phyloP scores from a whole-genome alignment of 2,329 filamentous ascomycete species.

The Penicillium sp. region DNA sequence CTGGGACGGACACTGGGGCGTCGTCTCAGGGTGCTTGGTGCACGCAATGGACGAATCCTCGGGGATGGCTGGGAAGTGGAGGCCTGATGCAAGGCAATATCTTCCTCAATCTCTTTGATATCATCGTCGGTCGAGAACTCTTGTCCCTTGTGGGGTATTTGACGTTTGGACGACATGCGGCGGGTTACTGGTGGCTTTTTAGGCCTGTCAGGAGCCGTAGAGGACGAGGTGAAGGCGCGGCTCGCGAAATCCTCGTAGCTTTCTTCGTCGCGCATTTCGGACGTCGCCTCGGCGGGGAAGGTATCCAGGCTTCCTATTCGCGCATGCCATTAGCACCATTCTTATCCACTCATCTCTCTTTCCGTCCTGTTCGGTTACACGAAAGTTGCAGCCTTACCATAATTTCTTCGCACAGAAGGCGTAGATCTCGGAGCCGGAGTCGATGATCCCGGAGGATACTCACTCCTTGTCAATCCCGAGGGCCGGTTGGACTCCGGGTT shows the following conservation, averaged over 20 bases:
- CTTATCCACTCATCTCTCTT: neutral
- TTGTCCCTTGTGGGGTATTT: conserved; percentile 75
- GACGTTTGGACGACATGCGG: conserved; percentile 69
- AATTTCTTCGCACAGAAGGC: conserved; percentile 25
- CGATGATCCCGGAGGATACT: conserved; percentile 8
- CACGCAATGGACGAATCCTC: conserved; percentile 34
- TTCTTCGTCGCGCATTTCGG: conserved; percentile 30
- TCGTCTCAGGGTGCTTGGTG: conserved; percentile 43
- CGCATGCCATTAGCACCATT: neutral
- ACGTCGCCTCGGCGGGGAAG: conserved; percentile 17
- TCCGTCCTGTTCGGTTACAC: conserved; percentile 16
- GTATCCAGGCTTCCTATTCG: conserved; percentile 34
- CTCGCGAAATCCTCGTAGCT: conserved; percentile 29
- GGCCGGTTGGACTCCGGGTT: conserved; percentile 11
- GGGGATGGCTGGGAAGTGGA: conserved; percentile 34
- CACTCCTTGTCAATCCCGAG: conserved; percentile 6
- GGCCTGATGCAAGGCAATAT: conserved; percentile 50
- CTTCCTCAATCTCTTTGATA: conserved; percentile 73
- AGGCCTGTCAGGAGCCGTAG: conserved; percentile 49
- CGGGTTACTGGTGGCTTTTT: conserved; percentile 73
- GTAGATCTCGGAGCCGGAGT: conserved; percentile 13
- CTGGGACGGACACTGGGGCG: conserved; percentile 35
- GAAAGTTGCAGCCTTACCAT: conserved; percentile 26
- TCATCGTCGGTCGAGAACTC: conserved; percentile 93
- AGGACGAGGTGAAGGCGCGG: conserved; percentile 44